Percentiles rank a stretch among this genome's conserved stretches.
These are phyloP conservation scores for Phytopythium helicoides DNA, from an alignment of 352 stramenopile species.

Conservation along the genomic window DNA sequence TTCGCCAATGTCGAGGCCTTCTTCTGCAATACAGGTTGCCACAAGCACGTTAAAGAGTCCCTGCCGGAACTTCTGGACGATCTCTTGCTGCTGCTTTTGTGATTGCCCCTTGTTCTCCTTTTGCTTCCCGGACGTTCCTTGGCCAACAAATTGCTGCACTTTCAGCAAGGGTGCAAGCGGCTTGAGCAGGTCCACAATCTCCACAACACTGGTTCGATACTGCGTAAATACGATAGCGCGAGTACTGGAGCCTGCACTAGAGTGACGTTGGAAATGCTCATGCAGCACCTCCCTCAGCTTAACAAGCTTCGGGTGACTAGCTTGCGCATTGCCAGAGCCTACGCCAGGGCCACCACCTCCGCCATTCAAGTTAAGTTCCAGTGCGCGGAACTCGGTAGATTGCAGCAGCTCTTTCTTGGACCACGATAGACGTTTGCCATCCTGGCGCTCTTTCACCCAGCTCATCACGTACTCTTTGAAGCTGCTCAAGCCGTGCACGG, in stretches of 20 bases:
- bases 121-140: conserved; percentile 80
- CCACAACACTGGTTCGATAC: conserved; percentile 92
- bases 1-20: conserved; percentile 95
- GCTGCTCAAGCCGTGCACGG: conserved; percentile 64
- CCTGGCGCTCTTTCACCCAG: conserved; percentile 53
- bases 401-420: conserved; percentile 79
- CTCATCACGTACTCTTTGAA: conserved; percentile 69
- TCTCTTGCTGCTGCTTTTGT: conserved; percentile 95
- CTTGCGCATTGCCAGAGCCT: conserved; percentile 2
- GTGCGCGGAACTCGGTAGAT: conserved; percentile 64
- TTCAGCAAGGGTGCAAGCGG: conserved; percentile 78
- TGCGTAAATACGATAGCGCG: conserved; percentile 98
- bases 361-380: conserved; percentile 46
- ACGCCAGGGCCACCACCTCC: conserved; percentile 12
- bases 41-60: conserved; percentile 93
- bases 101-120: conserved; percentile 90
- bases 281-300: conserved; percentile 91
- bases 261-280: conserved; percentile 85
- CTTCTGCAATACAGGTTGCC: conserved; percentile 95
- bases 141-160: conserved; percentile 92
- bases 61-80: conserved; percentile 88
- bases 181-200: conserved; percentile 89
- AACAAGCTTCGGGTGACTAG: conserved; percentile 75
- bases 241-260: conserved; percentile 72
- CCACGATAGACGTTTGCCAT: conserved; percentile 51